A percentile compares a stretch with the other conserved stretches of the same genome.
Evolutionary conservation across 208 protist genomes (phyloP).

Genomic region (Acanthamoeba castellanii): DNA sequence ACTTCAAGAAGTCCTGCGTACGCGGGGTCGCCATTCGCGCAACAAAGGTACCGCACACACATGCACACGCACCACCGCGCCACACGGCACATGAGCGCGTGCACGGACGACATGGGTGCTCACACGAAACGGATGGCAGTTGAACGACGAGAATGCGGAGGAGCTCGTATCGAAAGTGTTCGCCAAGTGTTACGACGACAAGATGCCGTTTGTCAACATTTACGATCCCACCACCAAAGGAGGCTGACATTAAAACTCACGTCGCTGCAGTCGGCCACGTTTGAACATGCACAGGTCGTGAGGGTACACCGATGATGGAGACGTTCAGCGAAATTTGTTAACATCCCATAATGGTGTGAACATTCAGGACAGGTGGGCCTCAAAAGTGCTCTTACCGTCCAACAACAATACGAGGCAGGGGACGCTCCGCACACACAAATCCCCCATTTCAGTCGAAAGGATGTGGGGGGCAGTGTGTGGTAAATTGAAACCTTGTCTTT

Average conservation of each 20-base stretch:
- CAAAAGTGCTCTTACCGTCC: too few relatives aligned
- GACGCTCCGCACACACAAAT: neutral
- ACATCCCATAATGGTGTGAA: too few relatives aligned
- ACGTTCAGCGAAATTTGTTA: too few relatives aligned
- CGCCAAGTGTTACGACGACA: neutral
- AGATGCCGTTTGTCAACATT: neutral
- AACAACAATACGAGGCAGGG: neutral
- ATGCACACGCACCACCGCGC: too few relatives aligned
- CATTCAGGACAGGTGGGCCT: too few relatives aligned
- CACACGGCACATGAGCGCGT: neutral
- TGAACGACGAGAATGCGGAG: conserved; percentile 34
- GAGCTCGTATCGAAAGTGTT: neutral
- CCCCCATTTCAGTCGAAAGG: neutral
- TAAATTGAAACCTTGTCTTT: neutral
- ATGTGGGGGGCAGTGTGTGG: neutral
- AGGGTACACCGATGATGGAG: too few relatives aligned
- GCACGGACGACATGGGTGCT: neutral
- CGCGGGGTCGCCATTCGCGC: neutral
- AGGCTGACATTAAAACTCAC: too few relatives aligned
- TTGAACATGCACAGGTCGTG: neutral
- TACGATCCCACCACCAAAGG: neutral
- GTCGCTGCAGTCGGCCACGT: neutral
- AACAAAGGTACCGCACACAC: neutral
- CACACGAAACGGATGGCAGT: neutral
- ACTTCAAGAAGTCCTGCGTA: conserved; percentile 55